These are phyloP conservation scores for Luffa acutangula DNA, from an alignment of 306 rosid species.

Conservation along the genomic window DNA sequence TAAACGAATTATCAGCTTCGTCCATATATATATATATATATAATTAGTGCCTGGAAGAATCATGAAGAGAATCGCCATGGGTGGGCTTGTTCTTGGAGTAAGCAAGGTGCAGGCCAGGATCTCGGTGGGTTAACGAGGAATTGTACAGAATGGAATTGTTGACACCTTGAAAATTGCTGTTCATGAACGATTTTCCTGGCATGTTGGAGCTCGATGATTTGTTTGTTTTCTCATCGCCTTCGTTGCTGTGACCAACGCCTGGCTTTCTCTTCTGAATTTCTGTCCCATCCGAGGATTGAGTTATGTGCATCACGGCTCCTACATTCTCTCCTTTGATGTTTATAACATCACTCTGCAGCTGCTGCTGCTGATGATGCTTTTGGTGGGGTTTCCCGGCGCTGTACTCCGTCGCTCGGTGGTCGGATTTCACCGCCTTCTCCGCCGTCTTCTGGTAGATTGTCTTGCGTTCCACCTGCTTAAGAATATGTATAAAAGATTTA, in stretches of 20 bases:
- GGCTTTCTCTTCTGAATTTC: background rate
- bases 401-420: background rate
- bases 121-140: conserved; percentile 31
- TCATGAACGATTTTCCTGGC: conserved; percentile 37
- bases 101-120: conserved; percentile 55
- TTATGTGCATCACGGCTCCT: background rate
- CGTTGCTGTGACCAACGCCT: no score
- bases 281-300: background rate
- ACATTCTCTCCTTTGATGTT: background rate
- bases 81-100: conserved; percentile 36
- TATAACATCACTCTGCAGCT: background rate
- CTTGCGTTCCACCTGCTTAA: background rate
- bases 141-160: conserved; percentile 54
- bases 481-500: background rate
- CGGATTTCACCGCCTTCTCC: background rate
- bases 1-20: no score
- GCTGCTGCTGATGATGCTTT: background rate
- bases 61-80: conserved; percentile 6
- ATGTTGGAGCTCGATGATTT: background rate
- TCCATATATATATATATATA: background rate
- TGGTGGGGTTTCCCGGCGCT: background rate
- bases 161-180: conserved; percentile 64
- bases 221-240: background rate
- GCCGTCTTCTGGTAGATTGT: background rate
- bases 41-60: background rate